These are phyloP conservation scores for Starmerella floricola DNA, from an alignment of 805 yeast species.

Conservation along the genomic window DNA sequence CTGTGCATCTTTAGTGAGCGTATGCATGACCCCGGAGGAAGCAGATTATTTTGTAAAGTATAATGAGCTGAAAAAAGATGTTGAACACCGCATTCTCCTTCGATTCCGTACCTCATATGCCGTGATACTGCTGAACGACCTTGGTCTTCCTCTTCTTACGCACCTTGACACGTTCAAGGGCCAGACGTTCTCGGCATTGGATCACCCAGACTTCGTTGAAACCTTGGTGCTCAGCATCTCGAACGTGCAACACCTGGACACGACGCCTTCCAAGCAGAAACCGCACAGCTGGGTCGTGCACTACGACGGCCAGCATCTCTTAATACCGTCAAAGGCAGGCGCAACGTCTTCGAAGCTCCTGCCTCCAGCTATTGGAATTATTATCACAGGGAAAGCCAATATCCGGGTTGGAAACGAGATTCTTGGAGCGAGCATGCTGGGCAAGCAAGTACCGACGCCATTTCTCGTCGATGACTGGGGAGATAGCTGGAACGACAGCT, in stretches of 20 bases:
- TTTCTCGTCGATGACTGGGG: conserved; percentile 20
- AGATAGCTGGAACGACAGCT: conserved; percentile 21
- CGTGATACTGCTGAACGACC: conserved; percentile 7
- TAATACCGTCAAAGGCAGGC: conserved; percentile 1
- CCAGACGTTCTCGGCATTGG: neutral
- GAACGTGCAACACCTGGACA: neutral
- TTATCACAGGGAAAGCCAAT: conserved; percentile 21
- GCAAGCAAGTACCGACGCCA: conserved; percentile 20
- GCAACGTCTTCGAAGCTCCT: neutral
- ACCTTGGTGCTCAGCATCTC: neutral
- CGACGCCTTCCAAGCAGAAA: neutral
- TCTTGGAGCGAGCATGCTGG: conserved; percentile 5
- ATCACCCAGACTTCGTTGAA: neutral
- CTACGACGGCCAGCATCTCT: neutral
- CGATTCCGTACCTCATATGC: neutral
- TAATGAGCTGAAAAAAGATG: conserved; percentile 4
- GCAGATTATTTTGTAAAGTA: conserved; percentile 1
- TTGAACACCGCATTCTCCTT: conserved; percentile 3
- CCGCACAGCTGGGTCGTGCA: conserved; percentile 2
- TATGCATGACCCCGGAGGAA: conserved; percentile 4
- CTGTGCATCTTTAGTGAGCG: too few relatives aligned
- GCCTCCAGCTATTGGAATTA: conserved; percentile 13
- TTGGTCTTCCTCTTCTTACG: neutral
- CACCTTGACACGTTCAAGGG: neutral
- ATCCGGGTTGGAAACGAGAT: neutral